Evolutionary conservation across 805 yeast species (phyloP).

Genomic region (Myxozyma geophila): DNA sequence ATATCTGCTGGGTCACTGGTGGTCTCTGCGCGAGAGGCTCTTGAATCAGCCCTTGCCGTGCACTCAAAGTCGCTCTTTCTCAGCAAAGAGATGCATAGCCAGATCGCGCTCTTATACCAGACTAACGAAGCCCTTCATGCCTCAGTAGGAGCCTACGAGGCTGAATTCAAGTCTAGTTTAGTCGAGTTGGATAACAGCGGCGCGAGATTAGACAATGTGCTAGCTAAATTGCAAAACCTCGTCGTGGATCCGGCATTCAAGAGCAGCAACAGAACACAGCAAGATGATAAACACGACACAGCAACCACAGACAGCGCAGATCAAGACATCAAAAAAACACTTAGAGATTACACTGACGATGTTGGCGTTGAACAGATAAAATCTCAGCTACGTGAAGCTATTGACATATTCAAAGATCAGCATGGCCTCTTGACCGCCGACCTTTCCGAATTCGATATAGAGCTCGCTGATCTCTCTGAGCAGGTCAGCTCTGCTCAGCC

Average conservation of each 20-base stretch:
- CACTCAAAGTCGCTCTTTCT: constrained; percentile 54
- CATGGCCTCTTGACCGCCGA: constrained; percentile 31
- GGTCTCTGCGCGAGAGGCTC: constrained; percentile 46
- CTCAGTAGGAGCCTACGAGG: constrained; percentile 22
- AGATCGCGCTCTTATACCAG: constrained; percentile 51
- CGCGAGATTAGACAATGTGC: constrained; percentile 44
- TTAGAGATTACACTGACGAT: constrained; percentile 58
- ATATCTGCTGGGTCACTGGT: constrained; percentile 54
- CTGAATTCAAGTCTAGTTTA: constrained; percentile 44
- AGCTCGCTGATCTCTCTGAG: constrained; percentile 43
- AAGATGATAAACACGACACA: constrained; percentile 10
- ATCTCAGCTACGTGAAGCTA: constrained; percentile 42
- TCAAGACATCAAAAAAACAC: constrained; percentile 20
- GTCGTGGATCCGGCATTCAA: constrained; percentile 47
- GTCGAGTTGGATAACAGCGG: constrained; percentile 44
- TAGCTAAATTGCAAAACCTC: constrained; percentile 47
- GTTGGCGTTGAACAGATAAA: constrained; percentile 46
- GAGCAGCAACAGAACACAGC: neutral
- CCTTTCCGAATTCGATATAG: constrained; percentile 43
- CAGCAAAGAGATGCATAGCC: constrained; percentile 53
- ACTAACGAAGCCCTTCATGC: constrained; percentile 39
- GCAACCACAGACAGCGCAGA: constrained; percentile 19
- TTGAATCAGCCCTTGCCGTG: constrained; percentile 50
- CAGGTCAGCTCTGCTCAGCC: constrained; percentile 29
- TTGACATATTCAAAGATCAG: constrained; percentile 43